Evolutionary conservation across 2,329 filamentous ascomycete genomes (phyloP).

Genomic region (Alternaria incomplexa): DNA sequence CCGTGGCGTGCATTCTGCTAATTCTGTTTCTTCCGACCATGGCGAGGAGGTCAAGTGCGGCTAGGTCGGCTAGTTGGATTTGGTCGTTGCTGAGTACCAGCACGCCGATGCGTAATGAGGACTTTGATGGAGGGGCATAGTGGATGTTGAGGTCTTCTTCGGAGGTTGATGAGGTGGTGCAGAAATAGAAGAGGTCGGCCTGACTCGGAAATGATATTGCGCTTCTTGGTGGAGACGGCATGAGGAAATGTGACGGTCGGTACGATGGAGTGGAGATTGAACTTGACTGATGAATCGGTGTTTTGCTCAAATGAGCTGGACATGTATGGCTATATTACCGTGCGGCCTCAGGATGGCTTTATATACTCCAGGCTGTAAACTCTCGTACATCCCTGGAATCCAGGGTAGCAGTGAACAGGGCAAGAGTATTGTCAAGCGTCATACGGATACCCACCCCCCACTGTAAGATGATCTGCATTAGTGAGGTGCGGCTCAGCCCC

Average conservation of each 20-base stretch:
- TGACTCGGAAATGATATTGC: slow-evolving; percentile 43
- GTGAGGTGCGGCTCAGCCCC: slow-evolving; percentile 27
- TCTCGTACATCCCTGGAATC: slow-evolving; percentile 14
- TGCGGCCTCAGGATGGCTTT: slow-evolving; percentile 31
- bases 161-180: slow-evolving; percentile 43
- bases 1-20: slow-evolving; percentile 29
- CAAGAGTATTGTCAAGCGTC: slow-evolving; percentile 28
- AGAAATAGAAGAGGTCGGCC: slow-evolving; percentile 47
- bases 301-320: neutral
- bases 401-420: slow-evolving; percentile 9
- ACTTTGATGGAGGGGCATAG: slow-evolving; percentile 42
- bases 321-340: slow-evolving; percentile 12
- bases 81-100: slow-evolving; percentile 36
- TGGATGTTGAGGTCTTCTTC: slow-evolving; percentile 42
- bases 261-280: neutral
- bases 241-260: slow-evolving; percentile 16
- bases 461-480: slow-evolving; percentile 29
- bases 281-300: neutral
- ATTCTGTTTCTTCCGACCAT: slow-evolving; percentile 40
- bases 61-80: slow-evolving; percentile 43
- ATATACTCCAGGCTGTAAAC: slow-evolving; percentile 24
- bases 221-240: slow-evolving; percentile 43
- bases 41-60: slow-evolving; percentile 42
- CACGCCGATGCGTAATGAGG: slow-evolving; percentile 43
- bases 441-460: slow-evolving; percentile 28